Conservation (phyloP, 2,329 filamentous ascomycete genomes). For the Penicillium hesseltinei region DNA sequence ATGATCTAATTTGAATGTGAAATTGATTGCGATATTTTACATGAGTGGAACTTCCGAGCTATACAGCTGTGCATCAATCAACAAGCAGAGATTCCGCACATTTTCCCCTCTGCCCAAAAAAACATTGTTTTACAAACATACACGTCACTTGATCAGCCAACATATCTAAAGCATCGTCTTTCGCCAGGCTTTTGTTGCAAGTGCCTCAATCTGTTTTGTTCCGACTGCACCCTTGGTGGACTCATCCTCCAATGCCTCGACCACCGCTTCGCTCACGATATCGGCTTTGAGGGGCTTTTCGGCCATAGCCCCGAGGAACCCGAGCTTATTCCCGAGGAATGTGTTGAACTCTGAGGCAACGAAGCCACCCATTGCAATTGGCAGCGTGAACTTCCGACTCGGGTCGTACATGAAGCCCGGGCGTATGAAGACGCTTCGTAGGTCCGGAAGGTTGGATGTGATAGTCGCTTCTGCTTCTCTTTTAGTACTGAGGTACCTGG, state of each 20-base stretch:
- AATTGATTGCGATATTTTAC: slow-evolving; percentile 21
- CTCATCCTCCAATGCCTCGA: slow-evolving; percentile 79
- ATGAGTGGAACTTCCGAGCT: slow-evolving; percentile 12
- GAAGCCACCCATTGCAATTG: slow-evolving; percentile 75
- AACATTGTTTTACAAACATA: slow-evolving; percentile 3
- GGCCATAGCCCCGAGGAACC: slow-evolving; percentile 77
- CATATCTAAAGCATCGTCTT: slow-evolving; percentile 73
- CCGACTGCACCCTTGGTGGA: slow-evolving; percentile 72
- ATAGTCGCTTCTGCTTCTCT: slow-evolving; percentile 82
- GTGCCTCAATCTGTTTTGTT: slow-evolving; percentile 72
- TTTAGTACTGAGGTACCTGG: slow-evolving; percentile 87
- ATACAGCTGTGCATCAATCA: neutral
- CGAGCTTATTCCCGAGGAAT: slow-evolving; percentile 71
- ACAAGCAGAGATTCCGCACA: slow-evolving; percentile 5
- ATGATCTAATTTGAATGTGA: slow-evolving; percentile 66
- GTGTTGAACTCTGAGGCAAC: slow-evolving; percentile 74
- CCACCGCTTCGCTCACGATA: slow-evolving; percentile 80
- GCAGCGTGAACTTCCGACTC: slow-evolving; percentile 76
- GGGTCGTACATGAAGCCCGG: slow-evolving; percentile 87
- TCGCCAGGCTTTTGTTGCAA: slow-evolving; percentile 83
- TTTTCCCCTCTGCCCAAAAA: neutral
- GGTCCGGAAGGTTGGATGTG: slow-evolving; percentile 65
- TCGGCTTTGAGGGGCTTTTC: slow-evolving; percentile 87
- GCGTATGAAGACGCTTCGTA: slow-evolving; percentile 79
- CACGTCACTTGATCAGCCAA: neutral